These are phyloP conservation scores for Kluyveromyces aestuarii DNA, from an alignment of 805 yeast genomes.

Conservation along the genomic window DNA sequence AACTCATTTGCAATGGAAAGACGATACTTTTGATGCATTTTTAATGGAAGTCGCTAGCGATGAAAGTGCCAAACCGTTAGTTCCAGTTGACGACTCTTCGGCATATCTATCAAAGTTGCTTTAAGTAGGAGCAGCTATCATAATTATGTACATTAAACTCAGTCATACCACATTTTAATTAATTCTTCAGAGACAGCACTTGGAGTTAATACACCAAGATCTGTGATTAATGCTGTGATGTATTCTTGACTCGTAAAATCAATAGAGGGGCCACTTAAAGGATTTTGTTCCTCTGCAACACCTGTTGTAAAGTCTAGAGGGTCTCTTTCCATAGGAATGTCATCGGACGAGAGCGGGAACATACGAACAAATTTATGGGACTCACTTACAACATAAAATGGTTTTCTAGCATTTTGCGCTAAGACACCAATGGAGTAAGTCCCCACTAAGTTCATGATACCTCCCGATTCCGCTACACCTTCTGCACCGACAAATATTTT, in stretches of 20 bases:
- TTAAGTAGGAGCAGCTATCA: slow-evolving; percentile 4
- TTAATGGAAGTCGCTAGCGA: slow-evolving; percentile 17
- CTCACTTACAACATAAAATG: slow-evolving; percentile 89
- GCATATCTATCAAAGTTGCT: slow-evolving; percentile 20
- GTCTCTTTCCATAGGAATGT: slow-evolving; percentile 56
- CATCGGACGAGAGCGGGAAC: slow-evolving; percentile 90
- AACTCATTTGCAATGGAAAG: slow-evolving; percentile 37
- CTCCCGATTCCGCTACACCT: slow-evolving; percentile 98
- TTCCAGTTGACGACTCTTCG: slow-evolving; percentile 17
- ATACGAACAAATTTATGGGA: slow-evolving; percentile 93
- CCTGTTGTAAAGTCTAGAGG: slow-evolving; percentile 36
- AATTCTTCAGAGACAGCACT: slow-evolving; percentile 97
- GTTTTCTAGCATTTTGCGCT: slow-evolving; percentile 84
- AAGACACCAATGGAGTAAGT: slow-evolving; percentile 90
- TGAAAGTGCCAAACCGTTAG: slow-evolving; percentile 15
- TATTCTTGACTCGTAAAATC: slow-evolving; percentile 96
- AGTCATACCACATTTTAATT: slow-evolving; percentile 97
- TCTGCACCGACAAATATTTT: slow-evolving; percentile 96
- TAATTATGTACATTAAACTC: slow-evolving; percentile 7
- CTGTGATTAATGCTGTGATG: slow-evolving; percentile 92
- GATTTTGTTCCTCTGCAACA: slow-evolving; percentile 6
- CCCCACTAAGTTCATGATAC: slow-evolving; percentile 91
- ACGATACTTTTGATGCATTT: slow-evolving; percentile 28
- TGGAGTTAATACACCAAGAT: slow-evolving; percentile 92
- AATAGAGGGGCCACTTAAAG: slow-evolving; percentile 40